phyloP scores from a whole-genome alignment of 139 green algal genomes.

The Nannochloris sp. region DNA sequence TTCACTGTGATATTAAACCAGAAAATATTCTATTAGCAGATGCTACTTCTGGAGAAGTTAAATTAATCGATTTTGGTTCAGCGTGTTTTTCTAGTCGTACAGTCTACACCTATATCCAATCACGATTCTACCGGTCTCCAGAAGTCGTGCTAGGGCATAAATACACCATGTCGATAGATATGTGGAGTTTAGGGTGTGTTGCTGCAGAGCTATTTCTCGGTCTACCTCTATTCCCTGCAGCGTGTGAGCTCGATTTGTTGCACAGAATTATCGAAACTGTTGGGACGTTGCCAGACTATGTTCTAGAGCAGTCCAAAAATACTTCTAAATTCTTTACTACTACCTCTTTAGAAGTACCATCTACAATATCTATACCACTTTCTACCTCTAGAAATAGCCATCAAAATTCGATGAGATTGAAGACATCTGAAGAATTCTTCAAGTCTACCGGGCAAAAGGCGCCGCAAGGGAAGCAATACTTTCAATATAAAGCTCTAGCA shows the following conservation, averaged over 20 bases:
- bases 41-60: conserved; percentile 62
- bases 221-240: conserved; percentile 90
- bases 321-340: conserved; percentile 71
- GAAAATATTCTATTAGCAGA: conserved; percentile 92
- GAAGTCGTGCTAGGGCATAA: conserved; percentile 76
- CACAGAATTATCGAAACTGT: conserved; percentile 79
- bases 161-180: conserved; percentile 86
- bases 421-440: conserved; percentile 63
- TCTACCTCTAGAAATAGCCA: too few species aligned
- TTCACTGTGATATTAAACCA: conserved; percentile 99
- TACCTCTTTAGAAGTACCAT: conserved; percentile 6
- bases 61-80: conserved; percentile 97
- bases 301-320: conserved; percentile 64
- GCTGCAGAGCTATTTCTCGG: conserved; percentile 36
- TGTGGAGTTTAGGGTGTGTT: conserved; percentile 94
- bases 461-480: conserved; percentile 83
- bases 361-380: conserved; percentile 9
- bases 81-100: conserved; percentile 90
- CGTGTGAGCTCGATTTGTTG: conserved; percentile 89
- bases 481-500: conserved; percentile 59
- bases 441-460: conserved; percentile 26
- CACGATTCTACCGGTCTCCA: conserved; percentile 87
- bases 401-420: too few species aligned
- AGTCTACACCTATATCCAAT: conserved; percentile 98
- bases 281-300: conserved; percentile 51